Evolutionary conservation across 345 rosid species (phyloP), one percentile per base, ranked within the genome.

Genomic region (Erodium maritimum): DNA sequence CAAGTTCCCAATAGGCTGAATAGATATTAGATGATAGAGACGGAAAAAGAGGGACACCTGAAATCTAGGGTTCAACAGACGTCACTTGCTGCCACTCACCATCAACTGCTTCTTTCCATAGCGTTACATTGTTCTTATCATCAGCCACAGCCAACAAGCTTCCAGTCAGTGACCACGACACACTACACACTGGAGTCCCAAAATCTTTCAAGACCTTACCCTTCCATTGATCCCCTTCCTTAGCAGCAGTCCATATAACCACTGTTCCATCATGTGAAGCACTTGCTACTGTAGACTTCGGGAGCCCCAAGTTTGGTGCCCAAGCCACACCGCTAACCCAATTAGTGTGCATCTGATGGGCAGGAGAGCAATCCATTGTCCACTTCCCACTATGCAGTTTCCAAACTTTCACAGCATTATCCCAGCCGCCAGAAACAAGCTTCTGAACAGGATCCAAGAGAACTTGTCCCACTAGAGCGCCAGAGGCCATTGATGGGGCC

Each of bases 311-410:
- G 72, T 77, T 82, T 1, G 88, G 88, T 55, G 88, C 88, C 88
- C 88, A 82, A 0, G 85, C 85, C 61, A 82, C 88, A 42, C 80
- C 88, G n/a, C 83, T 70, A 1, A 82, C 85, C 88, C 88, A 77
- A 24, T 82, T 85, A 8, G 71, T 73, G 66, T 82, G 88, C 77
- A 66, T 82, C 61, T 73, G 76, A 23, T 80, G 81, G 24, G 87
- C 77, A 18, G 85, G 88, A 69, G 64, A 71, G 66, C 85, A 80
- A 55, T 82, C 88, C 81, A 80, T 69, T 57, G 75, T 75, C 88
- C 88, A 82, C 23, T 64, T 69, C 60, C 85, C 88, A 59, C 75
- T 77, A 19, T 60, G 52, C 23, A 77, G 74, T 50, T 71, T 82
- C 88, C 88, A 82, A 20, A 82, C 85, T 70, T 75, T 82, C 63